A percentile compares a stretch with the other conserved stretches of the same genome.
Conservation (phyloP, 495 filamentous ascomycete species). For the Cercophora samala region DNA sequence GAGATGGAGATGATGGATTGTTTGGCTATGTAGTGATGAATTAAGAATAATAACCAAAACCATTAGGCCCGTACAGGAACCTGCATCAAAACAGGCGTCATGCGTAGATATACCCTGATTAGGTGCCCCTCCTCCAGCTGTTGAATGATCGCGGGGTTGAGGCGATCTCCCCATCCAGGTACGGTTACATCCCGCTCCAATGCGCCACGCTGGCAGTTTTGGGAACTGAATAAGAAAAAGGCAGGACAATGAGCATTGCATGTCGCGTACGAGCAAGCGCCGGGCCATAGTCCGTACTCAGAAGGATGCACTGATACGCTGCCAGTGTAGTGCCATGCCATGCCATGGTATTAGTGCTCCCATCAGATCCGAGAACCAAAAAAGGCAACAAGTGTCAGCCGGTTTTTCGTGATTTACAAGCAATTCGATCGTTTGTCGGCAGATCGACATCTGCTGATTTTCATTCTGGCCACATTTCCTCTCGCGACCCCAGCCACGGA, state of each 20-base stretch:
- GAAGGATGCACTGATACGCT: conserved; percentile 6
- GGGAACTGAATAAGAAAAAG: conserved; percentile 8
- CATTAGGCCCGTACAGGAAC: background rate
- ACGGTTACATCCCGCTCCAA: conserved; percentile 10
- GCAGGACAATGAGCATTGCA: conserved; percentile 7
- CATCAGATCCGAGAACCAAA: background rate
- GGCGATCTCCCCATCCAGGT: background rate
- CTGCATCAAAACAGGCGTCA: background rate
- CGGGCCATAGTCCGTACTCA: background rate
- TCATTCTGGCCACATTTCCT: conserved; percentile 33
- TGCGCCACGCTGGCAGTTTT: background rate
- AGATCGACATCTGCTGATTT: conserved; percentile 32
- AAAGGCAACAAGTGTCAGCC: conserved; percentile 8
- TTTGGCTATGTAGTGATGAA: conserved; percentile 10
- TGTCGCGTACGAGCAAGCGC: background rate
- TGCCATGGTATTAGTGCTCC: background rate
- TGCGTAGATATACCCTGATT: background rate
- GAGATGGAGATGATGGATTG: background rate
- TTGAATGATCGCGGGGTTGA: conserved; percentile 2
- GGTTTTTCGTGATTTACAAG: conserved; percentile 21
- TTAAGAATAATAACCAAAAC: conserved; percentile 7
- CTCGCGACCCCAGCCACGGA: background rate
- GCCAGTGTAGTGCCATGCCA: too few relatives aligned
- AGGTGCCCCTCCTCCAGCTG: background rate
- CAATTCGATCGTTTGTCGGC: conserved; percentile 29